These are phyloP conservation scores for Tetragonia tetragonoides DNA, from an alignment of 148 eudicot species.

Conservation along the genomic window DNA sequence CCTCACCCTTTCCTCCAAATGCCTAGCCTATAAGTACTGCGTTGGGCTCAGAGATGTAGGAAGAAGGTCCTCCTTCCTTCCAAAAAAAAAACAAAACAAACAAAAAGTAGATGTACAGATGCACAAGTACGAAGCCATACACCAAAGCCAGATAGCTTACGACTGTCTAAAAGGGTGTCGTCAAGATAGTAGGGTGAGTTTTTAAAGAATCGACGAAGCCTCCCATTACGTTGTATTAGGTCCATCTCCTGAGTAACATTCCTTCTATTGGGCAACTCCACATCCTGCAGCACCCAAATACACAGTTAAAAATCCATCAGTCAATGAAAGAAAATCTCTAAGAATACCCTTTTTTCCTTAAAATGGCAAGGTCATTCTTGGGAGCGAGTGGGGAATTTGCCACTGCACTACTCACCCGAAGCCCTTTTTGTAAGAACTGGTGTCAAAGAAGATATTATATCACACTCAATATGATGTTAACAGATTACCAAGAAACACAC, in stretches of 20 bases:
- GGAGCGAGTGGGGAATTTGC: too few relatives aligned
- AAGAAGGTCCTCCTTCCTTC: background rate
- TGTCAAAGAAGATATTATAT: background rate
- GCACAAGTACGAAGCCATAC: background rate
- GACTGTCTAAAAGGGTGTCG: slow-evolving; percentile 15
- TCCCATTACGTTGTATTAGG: background rate
- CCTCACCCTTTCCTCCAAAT: too few relatives aligned
- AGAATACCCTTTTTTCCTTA: too few relatives aligned
- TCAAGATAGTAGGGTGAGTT: slow-evolving; percentile 27
- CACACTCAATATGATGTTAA: background rate
- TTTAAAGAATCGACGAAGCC: slow-evolving; percentile 15
- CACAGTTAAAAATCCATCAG: background rate
- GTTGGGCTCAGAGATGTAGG: too few relatives aligned
- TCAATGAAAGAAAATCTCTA: background rate
- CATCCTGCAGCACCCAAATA: slow-evolving; percentile 17
- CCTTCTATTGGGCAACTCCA: slow-evolving; percentile 26
- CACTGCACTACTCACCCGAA: too few relatives aligned
- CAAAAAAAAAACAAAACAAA: background rate
- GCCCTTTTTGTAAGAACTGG: too few relatives aligned
- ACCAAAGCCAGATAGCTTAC: background rate
- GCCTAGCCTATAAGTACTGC: too few relatives aligned
- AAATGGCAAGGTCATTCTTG: too few relatives aligned
- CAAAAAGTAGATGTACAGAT: background rate
- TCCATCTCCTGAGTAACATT: slow-evolving; percentile 10
- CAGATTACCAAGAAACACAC: background rate